Evolutionary conservation across 1,284 basidiomycete genomes (phyloP).

Genomic region (Inonotus hispidus): DNA sequence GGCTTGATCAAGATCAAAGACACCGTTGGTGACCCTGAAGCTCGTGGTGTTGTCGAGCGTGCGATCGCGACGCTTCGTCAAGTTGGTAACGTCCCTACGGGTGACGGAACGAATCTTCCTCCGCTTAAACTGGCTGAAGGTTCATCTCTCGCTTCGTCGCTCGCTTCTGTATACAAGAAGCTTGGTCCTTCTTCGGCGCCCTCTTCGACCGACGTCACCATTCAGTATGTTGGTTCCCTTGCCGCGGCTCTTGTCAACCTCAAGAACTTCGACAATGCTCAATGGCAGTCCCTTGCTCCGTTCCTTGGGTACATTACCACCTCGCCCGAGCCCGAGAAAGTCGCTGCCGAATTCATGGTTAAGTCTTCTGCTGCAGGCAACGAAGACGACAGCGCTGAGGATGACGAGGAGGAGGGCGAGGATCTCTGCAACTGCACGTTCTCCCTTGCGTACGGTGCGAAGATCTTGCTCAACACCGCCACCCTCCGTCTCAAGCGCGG

Average conservation of each 20-base stretch:
- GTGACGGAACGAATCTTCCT: slow-evolving; percentile 87
- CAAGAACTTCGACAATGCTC: slow-evolving; percentile 87
- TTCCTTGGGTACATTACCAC: slow-evolving; percentile 69
- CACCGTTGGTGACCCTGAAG: slow-evolving; percentile 93
- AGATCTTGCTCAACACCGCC: slow-evolving; percentile 96
- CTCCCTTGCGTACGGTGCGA: slow-evolving; percentile 97
- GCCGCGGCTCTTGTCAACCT: slow-evolving; percentile 82
- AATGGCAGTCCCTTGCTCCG: slow-evolving; percentile 82
- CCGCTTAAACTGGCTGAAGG: slow-evolving; percentile 74
- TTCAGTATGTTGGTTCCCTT: slow-evolving; percentile 73
- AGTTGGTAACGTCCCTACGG: slow-evolving; percentile 82
- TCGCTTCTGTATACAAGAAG: slow-evolving; percentile 83
- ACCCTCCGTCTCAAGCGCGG: slow-evolving; percentile 96
- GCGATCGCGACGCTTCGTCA: slow-evolving; percentile 92
- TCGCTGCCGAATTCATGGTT: slow-evolving; percentile 84
- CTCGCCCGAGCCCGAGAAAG: slow-evolving; percentile 60
- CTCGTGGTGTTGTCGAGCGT: slow-evolving; percentile 82
- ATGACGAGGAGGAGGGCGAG: slow-evolving; percentile 96
- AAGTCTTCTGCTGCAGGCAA: slow-evolving; percentile 79
- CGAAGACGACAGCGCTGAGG: slow-evolving; percentile 63
- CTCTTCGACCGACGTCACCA: slow-evolving; percentile 52
- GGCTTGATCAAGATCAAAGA: slow-evolving; percentile 92
- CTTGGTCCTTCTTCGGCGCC: slow-evolving; percentile 51
- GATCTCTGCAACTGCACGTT: slow-evolving; percentile 98
- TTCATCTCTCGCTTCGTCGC: slow-evolving; percentile 56